A percentile compares a stretch with the other conserved stretches of the same genome.
phyloP scores from a whole-genome alignment of 176 grass and related monocot genomes.

The Phragmites australis region DNA sequence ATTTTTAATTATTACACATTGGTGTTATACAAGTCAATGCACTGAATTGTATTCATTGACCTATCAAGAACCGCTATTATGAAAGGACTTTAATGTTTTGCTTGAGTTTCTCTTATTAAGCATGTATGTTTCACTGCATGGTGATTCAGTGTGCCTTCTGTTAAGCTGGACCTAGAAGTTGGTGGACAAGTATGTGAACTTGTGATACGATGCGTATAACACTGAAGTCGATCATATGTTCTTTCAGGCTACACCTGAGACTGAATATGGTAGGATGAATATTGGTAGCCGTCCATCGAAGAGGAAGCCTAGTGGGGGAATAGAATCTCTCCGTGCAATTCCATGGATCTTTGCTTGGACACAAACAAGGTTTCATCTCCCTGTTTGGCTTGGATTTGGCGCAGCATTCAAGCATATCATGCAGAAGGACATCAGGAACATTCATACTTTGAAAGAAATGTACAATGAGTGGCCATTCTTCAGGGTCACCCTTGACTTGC shows the following conservation, averaged over 20 bases:
- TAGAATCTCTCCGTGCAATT: constrained; percentile 94
- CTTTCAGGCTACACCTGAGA: constrained; percentile 90
- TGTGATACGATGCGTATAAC: not conserved
- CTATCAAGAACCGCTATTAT: not conserved
- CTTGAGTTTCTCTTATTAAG: not conserved
- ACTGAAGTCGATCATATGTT: constrained; percentile 15
- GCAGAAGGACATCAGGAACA: constrained; percentile 75
- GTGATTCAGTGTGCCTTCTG: not conserved
- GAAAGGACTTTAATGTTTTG: not conserved
- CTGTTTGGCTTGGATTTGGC: constrained; percentile 96
- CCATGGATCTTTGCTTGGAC: constrained; percentile 99
- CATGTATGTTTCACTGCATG: not conserved
- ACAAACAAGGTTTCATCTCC: constrained; percentile 97
- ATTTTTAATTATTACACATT: constrained; percentile 14
- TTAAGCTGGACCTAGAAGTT: constrained; percentile 17
- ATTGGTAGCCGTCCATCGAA: constrained; percentile 98
- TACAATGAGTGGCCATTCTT: constrained; percentile 99
- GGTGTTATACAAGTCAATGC: not conserved
- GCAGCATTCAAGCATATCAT: constrained; percentile 77
- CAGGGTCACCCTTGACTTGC: constrained; percentile 94
- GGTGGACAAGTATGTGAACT: not conserved
- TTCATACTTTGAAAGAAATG: constrained; percentile 85
- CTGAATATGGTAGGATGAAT: constrained; percentile 99
- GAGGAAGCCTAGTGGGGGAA: constrained; percentile 94
- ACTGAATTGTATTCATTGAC: not conserved